These are phyloP conservation scores for Rhododendron molle DNA, from an alignment of 148 eudicot genomes.

Conservation along the genomic window DNA sequence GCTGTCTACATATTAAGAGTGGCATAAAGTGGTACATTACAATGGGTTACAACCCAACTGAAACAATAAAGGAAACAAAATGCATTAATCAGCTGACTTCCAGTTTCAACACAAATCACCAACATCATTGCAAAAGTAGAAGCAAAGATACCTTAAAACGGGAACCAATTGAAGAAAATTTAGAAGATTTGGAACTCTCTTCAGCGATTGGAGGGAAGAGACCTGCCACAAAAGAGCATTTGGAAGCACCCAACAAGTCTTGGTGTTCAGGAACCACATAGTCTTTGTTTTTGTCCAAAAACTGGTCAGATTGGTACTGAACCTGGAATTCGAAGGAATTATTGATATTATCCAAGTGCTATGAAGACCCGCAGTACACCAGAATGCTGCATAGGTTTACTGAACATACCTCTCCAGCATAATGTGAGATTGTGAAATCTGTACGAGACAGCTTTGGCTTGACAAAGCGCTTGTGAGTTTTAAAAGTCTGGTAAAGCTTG, in stretches of 20 bases:
- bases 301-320: slow-evolving; percentile 87
- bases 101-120: slow-evolving; percentile 1
- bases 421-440: slow-evolving; percentile 85
- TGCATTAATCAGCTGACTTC: neutral
- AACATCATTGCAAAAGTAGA: neutral
- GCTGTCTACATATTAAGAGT: neutral
- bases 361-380: neutral
- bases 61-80: neutral
- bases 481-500: slow-evolving; percentile 94
- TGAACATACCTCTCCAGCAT: slow-evolving; percentile 89
- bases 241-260: slow-evolving; percentile 79
- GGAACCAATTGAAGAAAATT: slow-evolving; percentile 93
- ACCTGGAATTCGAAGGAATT: slow-evolving; percentile 45
- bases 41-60: neutral
- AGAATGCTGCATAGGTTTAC: neutral
- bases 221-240: slow-evolving; percentile 82
- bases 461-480: slow-evolving; percentile 76
- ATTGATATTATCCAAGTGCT: slow-evolving; percentile 5
- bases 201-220: slow-evolving; percentile 77
- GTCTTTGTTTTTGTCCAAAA: slow-evolving; percentile 98
- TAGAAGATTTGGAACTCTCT: slow-evolving; percentile 77
- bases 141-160: slow-evolving; percentile 72
- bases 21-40: neutral
- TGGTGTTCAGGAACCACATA: slow-evolving; percentile 95
- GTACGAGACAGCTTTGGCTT: slow-evolving; percentile 95